Conservation (phyloP, 495 filamentous ascomycete genomes). For the Podospora tetraspora region DNA sequence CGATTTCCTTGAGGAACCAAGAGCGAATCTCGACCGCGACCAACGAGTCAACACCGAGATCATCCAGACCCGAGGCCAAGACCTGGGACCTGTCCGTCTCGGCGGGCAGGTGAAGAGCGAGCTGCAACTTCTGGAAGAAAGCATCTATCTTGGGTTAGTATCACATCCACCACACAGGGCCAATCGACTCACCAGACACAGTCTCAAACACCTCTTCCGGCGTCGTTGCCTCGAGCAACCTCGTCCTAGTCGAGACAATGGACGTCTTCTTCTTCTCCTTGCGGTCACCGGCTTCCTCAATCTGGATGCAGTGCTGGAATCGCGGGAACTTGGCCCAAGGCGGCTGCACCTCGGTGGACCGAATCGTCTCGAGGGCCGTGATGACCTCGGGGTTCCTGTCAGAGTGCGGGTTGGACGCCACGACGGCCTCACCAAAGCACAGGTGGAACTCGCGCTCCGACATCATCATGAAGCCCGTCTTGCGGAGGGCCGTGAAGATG, state of each 20-base stretch:
- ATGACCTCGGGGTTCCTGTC: neutral
- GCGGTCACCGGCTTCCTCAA: neutral
- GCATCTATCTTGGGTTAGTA: neutral
- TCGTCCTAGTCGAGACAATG: neutral
- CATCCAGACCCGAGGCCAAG: neutral
- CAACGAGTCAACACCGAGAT: slow-evolving; percentile 34
- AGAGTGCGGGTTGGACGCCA: neutral
- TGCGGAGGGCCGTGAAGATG: neutral
- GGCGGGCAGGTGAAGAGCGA: neutral
- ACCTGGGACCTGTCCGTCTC: neutral
- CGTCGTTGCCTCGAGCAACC: neutral
- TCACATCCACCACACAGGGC: neutral
- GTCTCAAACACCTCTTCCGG: neutral
- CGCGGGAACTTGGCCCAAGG: neutral
- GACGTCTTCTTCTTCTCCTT: neutral
- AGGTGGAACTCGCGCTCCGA: slow-evolving; percentile 10
- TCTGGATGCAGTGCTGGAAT: neutral
- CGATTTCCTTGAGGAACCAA: slow-evolving; percentile 32
- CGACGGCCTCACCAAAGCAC: slow-evolving; percentile 13
- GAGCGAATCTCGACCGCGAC: slow-evolving; percentile 29
- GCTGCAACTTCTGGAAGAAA: neutral
- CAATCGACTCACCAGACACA: neutral
- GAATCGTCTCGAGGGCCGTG: neutral
- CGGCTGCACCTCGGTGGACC: neutral
- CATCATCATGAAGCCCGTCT: neutral